These are phyloP conservation scores for Schizonepeta tenuifolia DNA, from an alignment of 257 asterid species.

Conservation along the genomic window DNA sequence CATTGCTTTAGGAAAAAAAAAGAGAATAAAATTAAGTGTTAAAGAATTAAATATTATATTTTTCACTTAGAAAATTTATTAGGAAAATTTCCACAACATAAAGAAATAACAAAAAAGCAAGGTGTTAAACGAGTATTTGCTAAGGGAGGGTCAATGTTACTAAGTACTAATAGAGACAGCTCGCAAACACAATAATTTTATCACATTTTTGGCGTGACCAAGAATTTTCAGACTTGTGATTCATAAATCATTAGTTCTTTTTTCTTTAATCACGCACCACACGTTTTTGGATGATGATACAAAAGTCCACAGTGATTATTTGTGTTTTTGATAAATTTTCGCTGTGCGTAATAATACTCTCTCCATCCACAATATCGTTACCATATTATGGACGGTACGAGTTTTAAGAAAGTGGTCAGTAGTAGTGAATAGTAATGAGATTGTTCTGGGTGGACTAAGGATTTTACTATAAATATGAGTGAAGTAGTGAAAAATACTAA, in stretches of 20 bases:
- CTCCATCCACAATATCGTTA: too few relatives aligned
- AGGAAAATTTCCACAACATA: not conserved
- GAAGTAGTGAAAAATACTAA: too few relatives aligned
- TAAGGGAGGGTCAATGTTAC: not conserved
- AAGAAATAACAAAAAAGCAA: not conserved
- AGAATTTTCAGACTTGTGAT: constrained; percentile 7
- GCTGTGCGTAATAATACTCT: too few relatives aligned
- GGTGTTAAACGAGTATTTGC: constrained; percentile 3
- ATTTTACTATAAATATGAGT: too few relatives aligned
- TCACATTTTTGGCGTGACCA: constrained; percentile 25
- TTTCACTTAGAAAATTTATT: not conserved
- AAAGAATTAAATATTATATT: not conserved
- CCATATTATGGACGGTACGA: too few relatives aligned
- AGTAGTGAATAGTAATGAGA: too few relatives aligned
- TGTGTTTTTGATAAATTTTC: too few relatives aligned
- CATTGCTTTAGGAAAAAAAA: not conserved
- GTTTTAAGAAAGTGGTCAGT: too few relatives aligned
- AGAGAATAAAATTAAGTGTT: not conserved
- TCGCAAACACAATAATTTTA: not conserved
- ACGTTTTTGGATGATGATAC: not conserved
- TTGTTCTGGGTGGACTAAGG: too few relatives aligned
- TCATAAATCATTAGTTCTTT: constrained; percentile 22
- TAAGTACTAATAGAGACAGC: constrained; percentile 20
- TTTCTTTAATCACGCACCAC: not conserved
- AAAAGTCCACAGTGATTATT: not conserved